Conservation (phyloP, 495 filamentous ascomycete genomes). For the Mycothermus thermophilus region DNA sequence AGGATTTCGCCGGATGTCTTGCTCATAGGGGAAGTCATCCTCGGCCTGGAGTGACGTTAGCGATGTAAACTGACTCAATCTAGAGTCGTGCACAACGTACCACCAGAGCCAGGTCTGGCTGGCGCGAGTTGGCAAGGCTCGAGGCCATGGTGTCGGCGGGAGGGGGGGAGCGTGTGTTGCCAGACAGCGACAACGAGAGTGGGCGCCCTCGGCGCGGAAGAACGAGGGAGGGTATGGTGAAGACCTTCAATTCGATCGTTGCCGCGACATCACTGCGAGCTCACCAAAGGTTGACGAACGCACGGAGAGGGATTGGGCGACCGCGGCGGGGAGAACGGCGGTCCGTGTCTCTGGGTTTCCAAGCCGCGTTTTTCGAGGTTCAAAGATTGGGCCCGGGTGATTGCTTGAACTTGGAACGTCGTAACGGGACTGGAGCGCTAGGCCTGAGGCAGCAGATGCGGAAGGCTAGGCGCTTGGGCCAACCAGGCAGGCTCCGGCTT, state of each 20-base stretch:
- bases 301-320: conserved; percentile 12
- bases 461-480: conserved; percentile 5
- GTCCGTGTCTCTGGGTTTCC: conserved; percentile 7
- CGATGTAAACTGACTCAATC: background rate
- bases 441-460: too few relatives aligned
- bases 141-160: conserved; percentile 13
- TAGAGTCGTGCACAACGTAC: conserved; percentile 35
- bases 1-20: conserved; percentile 78
- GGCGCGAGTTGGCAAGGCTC: conserved; percentile 19
- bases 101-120: conserved; percentile 60
- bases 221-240: background rate
- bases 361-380: conserved; percentile 15
- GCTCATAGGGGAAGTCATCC: conserved; percentile 88
- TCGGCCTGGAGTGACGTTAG: conserved; percentile 42
- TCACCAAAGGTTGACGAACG: conserved; percentile 9
- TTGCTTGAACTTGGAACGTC: background rate
- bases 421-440: too few relatives aligned
- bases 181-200: conserved; percentile 3
- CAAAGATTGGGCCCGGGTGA: conserved; percentile 12
- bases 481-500: background rate
- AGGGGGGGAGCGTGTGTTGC: background rate
- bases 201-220: conserved; percentile 5
- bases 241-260: conserved; percentile 12
- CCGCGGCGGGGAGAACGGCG: conserved; percentile 8
- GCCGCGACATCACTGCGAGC: conserved; percentile 22